Percentiles rank a stretch among this genome's conserved stretches.
These are phyloP conservation scores for Zangia roseola DNA, from an alignment of 768 basidiomycete species.

Conservation along the genomic window DNA sequence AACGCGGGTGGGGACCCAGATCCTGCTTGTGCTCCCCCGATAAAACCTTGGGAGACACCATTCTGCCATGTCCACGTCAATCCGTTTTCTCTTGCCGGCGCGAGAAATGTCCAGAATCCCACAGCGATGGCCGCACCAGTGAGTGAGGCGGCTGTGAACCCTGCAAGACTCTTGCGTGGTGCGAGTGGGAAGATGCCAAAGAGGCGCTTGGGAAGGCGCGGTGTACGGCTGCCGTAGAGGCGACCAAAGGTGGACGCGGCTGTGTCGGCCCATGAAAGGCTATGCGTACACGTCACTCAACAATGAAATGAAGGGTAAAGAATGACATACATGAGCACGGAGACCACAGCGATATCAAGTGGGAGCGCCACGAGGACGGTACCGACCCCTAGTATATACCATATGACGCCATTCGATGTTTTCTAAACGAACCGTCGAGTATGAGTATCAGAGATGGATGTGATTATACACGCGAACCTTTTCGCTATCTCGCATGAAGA, in stretches of 20 bases:
- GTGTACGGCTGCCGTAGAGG: slow-evolving; percentile 72
- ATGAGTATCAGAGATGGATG: not conserved
- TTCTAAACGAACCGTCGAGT: slow-evolving; percentile 31
- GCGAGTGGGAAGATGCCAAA: slow-evolving; percentile 63
- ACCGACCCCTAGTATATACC: slow-evolving; percentile 85
- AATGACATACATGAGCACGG: slow-evolving; percentile 79
- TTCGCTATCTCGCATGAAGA: slow-evolving; percentile 90
- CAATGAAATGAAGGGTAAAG: not conserved
- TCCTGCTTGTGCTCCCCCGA: slow-evolving; percentile 2
- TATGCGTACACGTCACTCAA: slow-evolving; percentile 27
- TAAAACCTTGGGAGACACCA: slow-evolving; percentile 41
- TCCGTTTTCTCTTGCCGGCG: slow-evolving; percentile 42
- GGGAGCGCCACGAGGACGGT: slow-evolving; percentile 75
- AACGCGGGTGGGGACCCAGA: slow-evolving; percentile 4
- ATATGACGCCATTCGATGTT: slow-evolving; percentile 81
- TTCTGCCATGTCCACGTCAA: slow-evolving; percentile 58
- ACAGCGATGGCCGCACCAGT: slow-evolving; percentile 68
- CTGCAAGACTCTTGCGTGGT: slow-evolving; percentile 80
- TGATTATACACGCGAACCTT: slow-evolving; percentile 42
- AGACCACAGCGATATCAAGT: slow-evolving; percentile 83
- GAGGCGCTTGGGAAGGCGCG: slow-evolving; percentile 51
- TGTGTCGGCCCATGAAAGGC: slow-evolving; percentile 95
- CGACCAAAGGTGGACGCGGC: slow-evolving; percentile 91
- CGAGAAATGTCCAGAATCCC: slow-evolving; percentile 71
- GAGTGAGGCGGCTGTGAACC: slow-evolving; percentile 73